Evolutionary conservation across 2,329 filamentous ascomycete genomes (phyloP).

Genomic region (Paraphaeosphaeria sporulosa): DNA sequence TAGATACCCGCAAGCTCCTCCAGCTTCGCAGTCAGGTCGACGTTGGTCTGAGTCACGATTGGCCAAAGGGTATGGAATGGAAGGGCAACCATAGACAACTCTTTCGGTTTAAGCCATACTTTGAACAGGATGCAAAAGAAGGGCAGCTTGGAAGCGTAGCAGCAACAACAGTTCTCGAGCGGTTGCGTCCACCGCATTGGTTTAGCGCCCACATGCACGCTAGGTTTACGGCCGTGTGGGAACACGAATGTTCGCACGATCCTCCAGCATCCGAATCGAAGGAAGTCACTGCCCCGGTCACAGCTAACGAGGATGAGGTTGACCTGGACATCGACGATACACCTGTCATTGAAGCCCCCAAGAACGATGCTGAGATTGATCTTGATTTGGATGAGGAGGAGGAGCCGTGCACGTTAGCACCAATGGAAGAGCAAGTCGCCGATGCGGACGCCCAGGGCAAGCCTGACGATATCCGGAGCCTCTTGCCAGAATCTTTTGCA

Average conservation of each 20-base stretch:
- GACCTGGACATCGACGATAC: slow-evolving; percentile 64
- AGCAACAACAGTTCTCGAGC: slow-evolving; percentile 80
- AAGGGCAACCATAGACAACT: slow-evolving; percentile 74
- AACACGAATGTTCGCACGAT: slow-evolving; percentile 53
- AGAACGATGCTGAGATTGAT: slow-evolving; percentile 43
- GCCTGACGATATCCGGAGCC: slow-evolving; percentile 71
- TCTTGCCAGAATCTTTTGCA: slow-evolving; percentile 79
- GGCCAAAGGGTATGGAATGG: slow-evolving; percentile 85
- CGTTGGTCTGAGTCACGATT: slow-evolving; percentile 92
- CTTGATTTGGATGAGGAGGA: slow-evolving; percentile 52
- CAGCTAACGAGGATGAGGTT: slow-evolving; percentile 67
- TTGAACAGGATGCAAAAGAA: slow-evolving; percentile 76
- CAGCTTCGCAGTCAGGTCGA: slow-evolving; percentile 88
- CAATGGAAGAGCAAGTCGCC: background rate
- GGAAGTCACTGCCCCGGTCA: slow-evolving; percentile 16
- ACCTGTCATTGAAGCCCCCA: slow-evolving; percentile 26
- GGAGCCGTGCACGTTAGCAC: slow-evolving; percentile 17
- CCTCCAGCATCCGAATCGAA: slow-evolving; percentile 24
- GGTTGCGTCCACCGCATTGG: slow-evolving; percentile 84
- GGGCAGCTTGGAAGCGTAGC: slow-evolving; percentile 82
- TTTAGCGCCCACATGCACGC: slow-evolving; percentile 90
- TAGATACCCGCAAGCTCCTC: slow-evolving; percentile 89
- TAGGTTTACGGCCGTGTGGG: slow-evolving; percentile 75
- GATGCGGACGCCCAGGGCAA: slow-evolving; percentile 50
- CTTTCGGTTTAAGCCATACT: slow-evolving; percentile 76